Evolutionary conservation across 73 alveolate species (phyloP).

Genomic region (Tetrahymena malaccensis): DNA sequence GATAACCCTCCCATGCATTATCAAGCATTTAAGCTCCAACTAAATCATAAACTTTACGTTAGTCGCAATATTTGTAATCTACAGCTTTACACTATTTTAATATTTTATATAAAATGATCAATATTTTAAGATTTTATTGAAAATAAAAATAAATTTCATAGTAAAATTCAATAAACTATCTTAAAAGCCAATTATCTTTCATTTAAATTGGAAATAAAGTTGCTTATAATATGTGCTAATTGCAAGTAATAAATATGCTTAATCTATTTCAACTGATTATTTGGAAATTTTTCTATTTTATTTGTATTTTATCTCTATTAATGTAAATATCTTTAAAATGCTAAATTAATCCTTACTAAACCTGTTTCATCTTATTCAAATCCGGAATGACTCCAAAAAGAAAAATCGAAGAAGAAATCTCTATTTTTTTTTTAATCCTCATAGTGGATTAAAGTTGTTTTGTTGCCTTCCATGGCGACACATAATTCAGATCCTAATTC

Average conservation of each 20-base stretch:
- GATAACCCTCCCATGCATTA: constrained; percentile 98
- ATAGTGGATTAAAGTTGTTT: constrained; percentile 22
- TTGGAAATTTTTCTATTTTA: background rate
- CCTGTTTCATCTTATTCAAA: constrained; percentile 78
- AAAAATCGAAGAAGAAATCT: constrained; percentile 91
- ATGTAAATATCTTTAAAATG: background rate
- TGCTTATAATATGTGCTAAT: no score
- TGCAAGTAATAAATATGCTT: no score
- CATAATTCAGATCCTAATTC: constrained; percentile 64
- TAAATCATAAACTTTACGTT: constrained; percentile 78
- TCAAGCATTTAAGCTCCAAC: constrained; percentile 71
- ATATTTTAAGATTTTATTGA: no score
- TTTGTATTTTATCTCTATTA: background rate
- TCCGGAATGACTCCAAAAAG: constrained; percentile 99
- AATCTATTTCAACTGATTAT: no score
- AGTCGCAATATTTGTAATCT: constrained; percentile 86
- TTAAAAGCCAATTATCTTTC: no score
- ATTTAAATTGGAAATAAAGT: no score
- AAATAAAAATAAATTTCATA: no score
- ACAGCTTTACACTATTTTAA: constrained; percentile 4
- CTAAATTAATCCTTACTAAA: background rate
- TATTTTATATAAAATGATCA: background rate
- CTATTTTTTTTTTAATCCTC: constrained; percentile 58
- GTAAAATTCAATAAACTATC: no score
- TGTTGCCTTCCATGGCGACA: constrained; percentile 65